Evolutionary conservation across 2,329 filamentous ascomycete genomes (phyloP).

Genomic region (Aspergillus floridensis): DNA sequence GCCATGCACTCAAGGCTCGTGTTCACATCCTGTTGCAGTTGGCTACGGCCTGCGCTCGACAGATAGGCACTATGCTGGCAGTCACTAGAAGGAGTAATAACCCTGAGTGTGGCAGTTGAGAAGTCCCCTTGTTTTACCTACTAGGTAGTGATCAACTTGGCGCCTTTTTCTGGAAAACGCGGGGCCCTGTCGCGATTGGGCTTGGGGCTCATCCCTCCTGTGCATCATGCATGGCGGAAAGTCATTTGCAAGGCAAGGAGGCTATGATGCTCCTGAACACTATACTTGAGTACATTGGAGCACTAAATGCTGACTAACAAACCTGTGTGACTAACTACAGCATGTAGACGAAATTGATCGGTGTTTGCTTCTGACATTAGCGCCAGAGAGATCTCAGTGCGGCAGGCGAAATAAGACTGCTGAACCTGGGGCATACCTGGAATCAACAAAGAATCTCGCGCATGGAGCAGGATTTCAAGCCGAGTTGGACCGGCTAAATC

Average conservation of each 20-base stretch:
- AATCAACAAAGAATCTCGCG: background rate
- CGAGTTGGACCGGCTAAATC: background rate
- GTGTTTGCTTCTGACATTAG: background rate
- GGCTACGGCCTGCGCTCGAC: constrained; percentile 1
- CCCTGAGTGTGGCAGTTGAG: constrained; percentile 8
- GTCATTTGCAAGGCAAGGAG: background rate
- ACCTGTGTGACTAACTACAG: no score
- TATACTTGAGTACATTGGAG: no score
- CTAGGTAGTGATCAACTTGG: background rate
- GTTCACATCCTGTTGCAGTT: background rate
- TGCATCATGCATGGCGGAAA: background rate
- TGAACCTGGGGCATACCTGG: background rate
- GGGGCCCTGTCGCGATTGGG: background rate
- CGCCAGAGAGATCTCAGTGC: background rate
- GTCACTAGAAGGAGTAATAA: constrained; percentile 9
- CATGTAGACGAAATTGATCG: no score
- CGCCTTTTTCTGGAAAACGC: background rate
- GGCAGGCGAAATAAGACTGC: background rate
- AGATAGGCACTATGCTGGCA: constrained; percentile 11
- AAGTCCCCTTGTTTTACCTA: background rate
- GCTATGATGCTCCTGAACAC: no score
- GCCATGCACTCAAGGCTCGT: constrained; percentile 16
- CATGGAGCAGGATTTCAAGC: background rate
- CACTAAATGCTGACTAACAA: no score
- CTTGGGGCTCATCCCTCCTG: background rate